Evolutionary conservation across 495 filamentous ascomycete species (phyloP).

Genomic region (Endocarpon pusillum): DNA sequence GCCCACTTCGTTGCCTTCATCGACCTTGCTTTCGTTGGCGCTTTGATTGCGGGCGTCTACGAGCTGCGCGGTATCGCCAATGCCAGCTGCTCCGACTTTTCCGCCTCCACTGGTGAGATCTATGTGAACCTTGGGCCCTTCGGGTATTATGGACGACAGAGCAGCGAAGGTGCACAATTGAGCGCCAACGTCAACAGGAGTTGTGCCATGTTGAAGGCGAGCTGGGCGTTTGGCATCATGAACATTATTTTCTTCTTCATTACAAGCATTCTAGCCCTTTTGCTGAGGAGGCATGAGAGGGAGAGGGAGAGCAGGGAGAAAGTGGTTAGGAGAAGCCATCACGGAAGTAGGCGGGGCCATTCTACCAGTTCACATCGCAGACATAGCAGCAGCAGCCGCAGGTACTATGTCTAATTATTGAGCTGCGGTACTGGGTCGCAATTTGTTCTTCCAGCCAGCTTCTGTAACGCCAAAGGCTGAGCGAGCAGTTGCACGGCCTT

Average conservation of each 20-base stretch:
- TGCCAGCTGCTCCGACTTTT: conserved; percentile 47
- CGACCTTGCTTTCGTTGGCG: conserved; percentile 67
- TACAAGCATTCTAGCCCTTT: conserved; percentile 44
- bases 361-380: conserved; percentile 20
- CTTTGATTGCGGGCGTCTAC: conserved; percentile 66
- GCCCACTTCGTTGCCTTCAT: conserved; percentile 60
- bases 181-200: conserved; percentile 45
- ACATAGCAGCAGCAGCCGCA: conserved; percentile 7
- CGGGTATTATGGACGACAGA: conserved; percentile 25
- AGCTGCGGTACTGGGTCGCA: no score
- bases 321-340: conserved; percentile 14
- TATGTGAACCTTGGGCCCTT: conserved; percentile 42
- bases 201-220: conserved; percentile 78
- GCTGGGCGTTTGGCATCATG: conserved; percentile 78
- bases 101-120: no score
- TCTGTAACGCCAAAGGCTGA: no score
- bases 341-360: conserved; percentile 26
- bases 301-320: conserved; percentile 27
- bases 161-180: conserved; percentile 23
- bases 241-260: conserved; percentile 67
- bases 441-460: no score
- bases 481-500: no score
- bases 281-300: conserved; percentile 29
- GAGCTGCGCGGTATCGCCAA: conserved; percentile 51
- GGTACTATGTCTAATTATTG: conserved; percentile 1